Evolutionary conservation across 768 basidiomycete genomes (phyloP), one percentile per base, ranked within the genome.

Genomic region (Rhodocollybia butyracea): DNA sequence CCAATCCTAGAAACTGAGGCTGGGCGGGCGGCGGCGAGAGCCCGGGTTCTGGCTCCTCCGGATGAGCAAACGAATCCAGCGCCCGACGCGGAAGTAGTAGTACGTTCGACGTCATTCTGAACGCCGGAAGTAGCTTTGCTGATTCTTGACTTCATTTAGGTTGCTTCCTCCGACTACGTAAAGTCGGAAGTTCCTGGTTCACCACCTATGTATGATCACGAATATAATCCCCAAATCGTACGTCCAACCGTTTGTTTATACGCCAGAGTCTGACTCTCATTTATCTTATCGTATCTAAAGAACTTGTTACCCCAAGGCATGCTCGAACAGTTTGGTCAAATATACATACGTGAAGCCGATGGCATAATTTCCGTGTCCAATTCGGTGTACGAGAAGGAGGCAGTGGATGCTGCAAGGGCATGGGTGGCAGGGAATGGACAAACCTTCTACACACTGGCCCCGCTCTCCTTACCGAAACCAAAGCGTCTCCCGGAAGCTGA

Each of bases 121-220:
- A 19, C 3, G 15, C 7, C 22, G 19, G 24, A 4, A 6, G 11
- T 31, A 29, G 3, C 32, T 36, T 26, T 31, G 17, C 19, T 13
- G 22, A 22, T 40, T 5, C 36, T 26, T 5, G 15, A 24, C 15
- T 31, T 30, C 17, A 10, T 42, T n/a, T 40, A 40, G 41, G 15
- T 53, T 27, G n/a, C n/a, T n/a, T n/a, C n/a, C n/a, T 53, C 21
- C 41, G 39, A 31, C 8, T 17, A 29, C 15, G 27, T 43, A 5
- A 15, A 21, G 13, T 31, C 43, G 27, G 53, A 26, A n/a, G 30
- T 54, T 26, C 53, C 53, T 1, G 53, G 53, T 15, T 22, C 34
- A 45, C 53, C 53, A 32, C 29, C 43, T 5, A 54, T 46, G 42
- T 54, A 54, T 46, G 53, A 54, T 32, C 46, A 54, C 32, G 53